Conservation (phyloP, 306 rosid species). For the Casuarina glauca region DNA sequence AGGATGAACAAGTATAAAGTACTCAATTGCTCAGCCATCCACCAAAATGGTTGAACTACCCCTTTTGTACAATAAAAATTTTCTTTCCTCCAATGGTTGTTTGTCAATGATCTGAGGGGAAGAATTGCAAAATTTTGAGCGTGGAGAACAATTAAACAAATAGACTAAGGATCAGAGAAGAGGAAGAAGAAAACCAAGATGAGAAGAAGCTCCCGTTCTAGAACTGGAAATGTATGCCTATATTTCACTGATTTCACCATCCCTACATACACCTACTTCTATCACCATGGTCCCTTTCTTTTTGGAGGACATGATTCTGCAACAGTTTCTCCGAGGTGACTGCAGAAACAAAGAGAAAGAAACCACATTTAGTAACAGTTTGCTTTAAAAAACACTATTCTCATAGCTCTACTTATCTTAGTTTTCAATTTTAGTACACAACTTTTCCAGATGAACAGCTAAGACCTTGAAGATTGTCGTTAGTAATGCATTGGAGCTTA, state of each 20-base stretch:
- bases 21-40: conserved; percentile 12
- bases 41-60: conserved; percentile 21
- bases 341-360: conserved; percentile 30
- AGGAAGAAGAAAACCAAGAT: conserved; percentile 14
- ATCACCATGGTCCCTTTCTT: conserved; percentile 63
- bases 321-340: conserved; percentile 95
- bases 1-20: background rate
- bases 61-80: conserved; percentile 32
- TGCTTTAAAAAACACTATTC: background rate
- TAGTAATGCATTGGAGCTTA: background rate
- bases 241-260: conserved; percentile 70
- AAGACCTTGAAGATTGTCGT: background rate
- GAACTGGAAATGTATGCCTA: conserved; percentile 7
- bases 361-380: conserved; percentile 14
- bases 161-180: conserved; percentile 23
- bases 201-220: conserved; percentile 23
- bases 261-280: conserved; percentile 73
- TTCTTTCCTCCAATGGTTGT: conserved; percentile 8
- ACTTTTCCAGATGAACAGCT: background rate
- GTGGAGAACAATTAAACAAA: conserved; percentile 41
- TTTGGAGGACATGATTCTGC: conserved; percentile 62
- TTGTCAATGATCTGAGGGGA: background rate
- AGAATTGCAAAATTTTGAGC: conserved; percentile 27
- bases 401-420: background rate
- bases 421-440: background rate